These are phyloP conservation scores for Rachicladosporium sp. DNA, from an alignment of 2,329 filamentous ascomycete species.

Conservation along the genomic window DNA sequence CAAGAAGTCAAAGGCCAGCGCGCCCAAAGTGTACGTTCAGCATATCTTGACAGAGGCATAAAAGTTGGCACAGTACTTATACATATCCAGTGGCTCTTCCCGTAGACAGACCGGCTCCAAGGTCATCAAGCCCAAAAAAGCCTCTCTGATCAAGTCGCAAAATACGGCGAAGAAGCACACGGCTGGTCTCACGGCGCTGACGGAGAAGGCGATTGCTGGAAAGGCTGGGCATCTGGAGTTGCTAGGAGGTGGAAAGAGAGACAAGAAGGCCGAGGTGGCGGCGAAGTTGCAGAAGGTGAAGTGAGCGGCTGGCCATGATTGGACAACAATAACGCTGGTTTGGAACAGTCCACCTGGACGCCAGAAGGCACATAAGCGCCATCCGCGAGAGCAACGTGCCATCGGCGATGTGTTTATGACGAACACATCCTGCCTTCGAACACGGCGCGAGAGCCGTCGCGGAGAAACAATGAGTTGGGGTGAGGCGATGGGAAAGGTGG, in stretches of 20 bases:
- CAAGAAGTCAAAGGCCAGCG: no score
- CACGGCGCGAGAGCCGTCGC: no score
- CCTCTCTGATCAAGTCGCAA: slow-evolving; percentile 45
- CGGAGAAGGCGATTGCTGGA: slow-evolving; percentile 54
- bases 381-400: no score
- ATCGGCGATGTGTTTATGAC: no score
- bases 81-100: neutral
- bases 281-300: slow-evolving; percentile 19
- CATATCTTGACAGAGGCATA: no score
- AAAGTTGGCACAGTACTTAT: neutral
- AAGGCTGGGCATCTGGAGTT: slow-evolving; percentile 60
- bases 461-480: no score
- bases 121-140: slow-evolving; percentile 56
- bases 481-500: no score
- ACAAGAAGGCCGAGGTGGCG: slow-evolving; percentile 27
- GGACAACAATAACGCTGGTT: neutral
- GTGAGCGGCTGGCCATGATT: neutral
- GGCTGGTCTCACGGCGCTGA: slow-evolving; percentile 49
- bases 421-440: no score
- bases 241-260: slow-evolving; percentile 53
- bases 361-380: no score
- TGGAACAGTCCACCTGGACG: no score
- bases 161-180: slow-evolving; percentile 57
- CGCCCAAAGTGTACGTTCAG: no score
- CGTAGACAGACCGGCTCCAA: slow-evolving; percentile 37